Evolutionary conservation across 371 early-diverging fungal species (phyloP), one percentile per base, ranked within the genome.

Genomic region (Mucor lusitanicus): DNA sequence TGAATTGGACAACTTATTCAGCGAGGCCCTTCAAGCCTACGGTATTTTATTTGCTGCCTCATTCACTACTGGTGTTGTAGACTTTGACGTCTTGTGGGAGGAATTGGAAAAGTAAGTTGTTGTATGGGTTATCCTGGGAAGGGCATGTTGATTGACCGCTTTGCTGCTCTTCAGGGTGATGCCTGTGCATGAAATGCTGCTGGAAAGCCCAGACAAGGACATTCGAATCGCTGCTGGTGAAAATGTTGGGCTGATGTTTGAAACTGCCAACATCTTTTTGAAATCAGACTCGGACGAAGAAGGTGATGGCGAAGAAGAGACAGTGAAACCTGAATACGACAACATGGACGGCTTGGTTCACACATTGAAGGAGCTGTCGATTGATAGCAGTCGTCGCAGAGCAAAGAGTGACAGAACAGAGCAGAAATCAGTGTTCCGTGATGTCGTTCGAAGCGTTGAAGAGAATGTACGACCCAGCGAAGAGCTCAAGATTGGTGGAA

Each of bases 241-340:
- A 75, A 89, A 92, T 72, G 87, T 91, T 73, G 94, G 91, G 0
- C 69, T 92, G 40, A 83, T 92, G 73, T 86, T 92, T 70, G 89
- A 89, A 68, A 79, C 65, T 23, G 62, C 69, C 6, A 68, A 75
- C 50, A 66, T 75, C 23, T 68, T 68, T 28, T 62, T 63, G 30
- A 21, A 11, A 53, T 30, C 37, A 15, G 37, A 70, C 69, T 72
- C 59, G 60, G 77, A 59, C 58, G 78, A 72, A 44, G 75, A 80
- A 48, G 50, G n/a, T 1, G 58, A 66, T 30, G 77, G 82, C 19
- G 85, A 84, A 48, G 64, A 76, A 5, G 77, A 80, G 0, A 68
- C 68, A 0, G 77, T 62, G 19, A 73, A 77, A 35, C 78, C 81
- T 9, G 76, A 80, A 58, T 88, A 85, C 61, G 83, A 87, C 39